Conservation (phyloP, 202 grass and related monocot species). For the Alloteropsis angusta region DNA sequence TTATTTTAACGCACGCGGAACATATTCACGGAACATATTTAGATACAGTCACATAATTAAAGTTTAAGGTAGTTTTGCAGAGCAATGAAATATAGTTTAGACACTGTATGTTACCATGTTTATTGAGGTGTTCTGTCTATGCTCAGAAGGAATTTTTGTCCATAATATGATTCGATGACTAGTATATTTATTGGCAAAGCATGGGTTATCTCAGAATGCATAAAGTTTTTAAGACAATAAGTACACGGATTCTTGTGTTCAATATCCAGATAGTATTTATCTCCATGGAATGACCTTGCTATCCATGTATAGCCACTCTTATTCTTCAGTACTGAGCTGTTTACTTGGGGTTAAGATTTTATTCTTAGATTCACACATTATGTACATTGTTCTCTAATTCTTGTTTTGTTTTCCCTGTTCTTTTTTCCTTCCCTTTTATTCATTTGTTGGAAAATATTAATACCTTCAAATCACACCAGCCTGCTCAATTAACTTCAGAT, state of each 20-base stretch:
- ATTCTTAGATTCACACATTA: slow-evolving; percentile 24
- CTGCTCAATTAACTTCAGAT: slow-evolving; percentile 26
- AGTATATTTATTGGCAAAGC: not conserved
- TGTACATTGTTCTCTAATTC: slow-evolving; percentile 21
- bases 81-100: not conserved
- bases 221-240: not conserved
- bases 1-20: too few relatives aligned
- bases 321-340: not conserved
- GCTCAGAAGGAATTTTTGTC: not conserved
- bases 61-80: not conserved
- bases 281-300: not conserved
- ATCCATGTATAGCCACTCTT: not conserved
- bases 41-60: not conserved
- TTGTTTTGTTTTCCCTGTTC: slow-evolving; percentile 19
- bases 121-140: too few relatives aligned
- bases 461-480: slow-evolving; percentile 30
- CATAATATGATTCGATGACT: not conserved
- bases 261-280: too few relatives aligned
- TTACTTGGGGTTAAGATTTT: not conserved
- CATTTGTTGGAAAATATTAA: slow-evolving; percentile 31
- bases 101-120: too few relatives aligned
- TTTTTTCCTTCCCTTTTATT: slow-evolving; percentile 24
- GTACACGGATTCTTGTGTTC: too few relatives aligned
- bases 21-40: too few relatives aligned
- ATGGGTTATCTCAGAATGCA: not conserved